A percentile compares a stretch with the other conserved stretches of the same genome.
These are phyloP conservation scores for Decorospora gaudefroyi DNA, from an alignment of 2,329 filamentous ascomycete species.

Conservation along the genomic window DNA sequence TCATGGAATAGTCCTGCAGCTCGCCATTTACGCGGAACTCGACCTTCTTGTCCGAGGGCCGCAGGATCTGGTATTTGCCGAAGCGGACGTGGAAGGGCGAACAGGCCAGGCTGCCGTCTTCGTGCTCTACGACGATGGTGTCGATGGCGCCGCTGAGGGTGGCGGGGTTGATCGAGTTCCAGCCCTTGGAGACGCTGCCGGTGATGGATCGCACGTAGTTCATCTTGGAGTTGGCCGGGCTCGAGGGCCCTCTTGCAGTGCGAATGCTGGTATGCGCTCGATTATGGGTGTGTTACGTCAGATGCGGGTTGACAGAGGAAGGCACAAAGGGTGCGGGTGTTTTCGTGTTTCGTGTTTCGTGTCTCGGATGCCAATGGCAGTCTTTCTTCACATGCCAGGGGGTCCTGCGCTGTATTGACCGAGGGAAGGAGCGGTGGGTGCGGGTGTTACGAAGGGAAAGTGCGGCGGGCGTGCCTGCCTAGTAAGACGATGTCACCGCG, in stretches of 20 bases:
- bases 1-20: slow-evolving; percentile 96
- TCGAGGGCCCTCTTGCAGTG: slow-evolving; percentile 8
- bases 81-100: slow-evolving; percentile 99
- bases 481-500: slow-evolving; percentile 22
- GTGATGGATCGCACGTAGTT: slow-evolving; percentile 97
- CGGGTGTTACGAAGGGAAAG: background rate
- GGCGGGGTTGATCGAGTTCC: slow-evolving; percentile 99
- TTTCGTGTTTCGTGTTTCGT: background rate
- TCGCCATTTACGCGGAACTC: slow-evolving; percentile 93
- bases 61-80: slow-evolving; percentile 94
- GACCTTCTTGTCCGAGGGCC: slow-evolving; percentile 97
- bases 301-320: slow-evolving; percentile 3
- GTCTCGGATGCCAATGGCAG: background rate
- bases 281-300: slow-evolving; percentile 5
- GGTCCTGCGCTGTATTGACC: background rate
- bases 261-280: slow-evolving; percentile 2
- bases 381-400: slow-evolving; percentile 18
- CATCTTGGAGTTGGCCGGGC: slow-evolving; percentile 61
- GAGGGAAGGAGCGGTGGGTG: slow-evolving; percentile 1
- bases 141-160: slow-evolving; percentile 98
- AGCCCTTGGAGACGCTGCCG: slow-evolving; percentile 95
- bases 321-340: background rate
- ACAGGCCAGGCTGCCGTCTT: slow-evolving; percentile 84
- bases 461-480: background rate
- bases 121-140: slow-evolving; percentile 96